These are phyloP conservation scores for Podospora bellae-mahoneyi DNA, from an alignment of 495 filamentous ascomycete genomes.

Conservation along the genomic window DNA sequence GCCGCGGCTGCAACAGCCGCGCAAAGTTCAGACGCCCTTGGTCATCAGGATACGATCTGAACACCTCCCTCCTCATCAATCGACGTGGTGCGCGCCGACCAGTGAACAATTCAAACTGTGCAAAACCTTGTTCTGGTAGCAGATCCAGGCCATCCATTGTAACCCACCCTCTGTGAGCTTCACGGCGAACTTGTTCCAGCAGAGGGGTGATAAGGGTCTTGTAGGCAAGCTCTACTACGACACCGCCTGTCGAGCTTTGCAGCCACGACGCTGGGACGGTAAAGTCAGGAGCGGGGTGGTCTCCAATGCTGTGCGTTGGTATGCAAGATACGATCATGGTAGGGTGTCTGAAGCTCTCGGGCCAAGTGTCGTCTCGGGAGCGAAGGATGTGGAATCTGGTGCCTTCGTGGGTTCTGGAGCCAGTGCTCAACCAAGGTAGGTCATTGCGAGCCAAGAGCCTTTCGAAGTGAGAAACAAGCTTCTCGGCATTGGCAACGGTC, in stretches of 20 bases:
- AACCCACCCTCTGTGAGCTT: conserved; percentile 64
- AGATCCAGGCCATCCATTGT: conserved; percentile 69
- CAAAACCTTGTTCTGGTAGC: conserved; percentile 71
- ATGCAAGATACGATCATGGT: conserved; percentile 71
- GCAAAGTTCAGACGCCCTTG: conserved; percentile 29
- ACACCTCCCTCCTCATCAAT: conserved; percentile 65
- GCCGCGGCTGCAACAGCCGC: conserved; percentile 29
- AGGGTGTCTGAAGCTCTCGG: conserved; percentile 53
- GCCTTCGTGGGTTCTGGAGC: conserved; percentile 42
- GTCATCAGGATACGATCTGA: conserved; percentile 48
- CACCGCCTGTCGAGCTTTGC: conserved; percentile 65
- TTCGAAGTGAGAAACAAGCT: conserved; percentile 65
- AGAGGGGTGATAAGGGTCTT: conserved; percentile 64
- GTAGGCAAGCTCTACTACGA: conserved; percentile 70
- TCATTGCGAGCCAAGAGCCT: conserved; percentile 29
- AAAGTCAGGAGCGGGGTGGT: conserved; percentile 61
- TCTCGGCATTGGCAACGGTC: conserved; percentile 56
- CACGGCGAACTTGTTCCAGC: conserved; percentile 57
- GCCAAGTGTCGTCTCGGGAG: conserved; percentile 60
- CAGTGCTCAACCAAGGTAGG: conserved; percentile 45
- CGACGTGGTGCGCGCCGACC: conserved; percentile 66
- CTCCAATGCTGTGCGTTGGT: conserved; percentile 58
- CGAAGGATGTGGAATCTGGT: conserved; percentile 57
- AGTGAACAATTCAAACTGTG: conserved; percentile 74
- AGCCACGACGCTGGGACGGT: conserved; percentile 66